Base-by-base conservation (phyloP, 768 basidiomycete species). In the Leccinum incarnatum region DNA sequence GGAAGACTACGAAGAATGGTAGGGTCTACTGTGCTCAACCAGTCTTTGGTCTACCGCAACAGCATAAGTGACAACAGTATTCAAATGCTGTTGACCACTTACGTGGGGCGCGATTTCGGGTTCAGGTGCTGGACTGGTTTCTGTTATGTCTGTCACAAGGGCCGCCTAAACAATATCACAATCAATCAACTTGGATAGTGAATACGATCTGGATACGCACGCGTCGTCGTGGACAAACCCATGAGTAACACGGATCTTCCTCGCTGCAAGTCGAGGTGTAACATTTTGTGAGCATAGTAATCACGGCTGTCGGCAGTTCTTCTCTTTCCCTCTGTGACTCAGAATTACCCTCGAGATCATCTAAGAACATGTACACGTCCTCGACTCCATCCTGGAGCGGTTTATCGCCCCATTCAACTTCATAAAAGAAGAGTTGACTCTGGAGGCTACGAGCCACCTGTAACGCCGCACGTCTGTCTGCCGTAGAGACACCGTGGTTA, bases 361-460 rank as follows among this genome's bases (percentile, higher is more conserved):
- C 93, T 67, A 92, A 77, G 73, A 97, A 96, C 80, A 89, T 91
- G 75, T 91, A 97, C 6, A 97, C 94, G 61, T 95, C 93, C 67
- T 95, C 94, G 4, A 95, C 90, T 3, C 90, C 87, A 67, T 95
- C 94, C 56, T 89, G 85, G 55, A 97, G 75, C 1, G 87, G 79
- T 19, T 87, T 84, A 52, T 87, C 86, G 30, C 90, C 93, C 92
- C 95, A 96, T 69, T 98, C 95, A 7, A 98, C 95, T 71, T 98
- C 96, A 69, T 93, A 93, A 73, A 97, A 95, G 79, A 94, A 98
- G 5, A 98, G 81, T 70, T 96, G 93, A 58, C 84, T 88, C 69
- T 98, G 95, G 37, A 98, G 78, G 57, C 91, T 92, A 40, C 93
- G 86, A 4, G 94, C 97, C 37, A 96, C 88, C 69, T 90, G 87